A percentile compares a stretch with the other conserved stretches of the same genome.
phyloP scores from a whole-genome alignment of 23 red algal species.

The Chondrus crispus region DNA sequence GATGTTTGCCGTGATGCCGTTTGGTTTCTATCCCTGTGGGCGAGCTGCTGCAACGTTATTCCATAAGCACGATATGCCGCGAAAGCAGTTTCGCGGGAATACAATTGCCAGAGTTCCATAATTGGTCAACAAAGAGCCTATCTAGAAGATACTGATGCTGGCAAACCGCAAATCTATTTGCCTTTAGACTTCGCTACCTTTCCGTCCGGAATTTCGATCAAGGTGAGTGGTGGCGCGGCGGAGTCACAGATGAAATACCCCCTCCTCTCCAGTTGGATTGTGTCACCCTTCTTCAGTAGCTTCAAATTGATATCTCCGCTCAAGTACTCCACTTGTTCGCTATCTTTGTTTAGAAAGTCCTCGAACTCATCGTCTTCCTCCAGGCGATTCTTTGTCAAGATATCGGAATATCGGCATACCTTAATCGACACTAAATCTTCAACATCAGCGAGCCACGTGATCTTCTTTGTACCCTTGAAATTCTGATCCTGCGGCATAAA shows the following conservation, averaged over 20 bases:
- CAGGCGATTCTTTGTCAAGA: constrained; percentile 90
- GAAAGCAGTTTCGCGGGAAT: too few species aligned
- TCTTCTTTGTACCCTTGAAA: constrained; percentile 95
- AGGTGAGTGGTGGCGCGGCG: constrained; percentile 35
- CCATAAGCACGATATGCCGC: too few species aligned
- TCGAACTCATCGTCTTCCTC: constrained; percentile 93
- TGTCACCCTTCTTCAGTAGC: constrained; percentile 67
- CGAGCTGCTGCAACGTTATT: too few species aligned
- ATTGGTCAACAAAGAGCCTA: too few species aligned
- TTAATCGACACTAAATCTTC: constrained; percentile 76
- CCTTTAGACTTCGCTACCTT: constrained; percentile 27
- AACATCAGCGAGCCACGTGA: constrained; percentile 90
- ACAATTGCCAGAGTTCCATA: too few species aligned
- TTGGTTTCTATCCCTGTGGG: too few species aligned
- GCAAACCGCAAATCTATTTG: too few species aligned
- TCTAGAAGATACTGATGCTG: too few species aligned
- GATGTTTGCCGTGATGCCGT: too few species aligned
- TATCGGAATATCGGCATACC: constrained; percentile 68
- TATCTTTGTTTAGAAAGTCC: constrained; percentile 56
- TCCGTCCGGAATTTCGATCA: constrained; percentile 77
- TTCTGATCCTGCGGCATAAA: constrained; percentile 93
- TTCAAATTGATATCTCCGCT: constrained; percentile 86
- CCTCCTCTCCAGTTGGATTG: constrained; percentile 93
- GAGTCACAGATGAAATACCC: constrained; percentile 93
- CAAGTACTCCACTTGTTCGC: constrained; percentile 26